Base-by-base conservation (phyloP, 1,139 yeast species). In the Sugiyamaella xylanicola region DNA sequence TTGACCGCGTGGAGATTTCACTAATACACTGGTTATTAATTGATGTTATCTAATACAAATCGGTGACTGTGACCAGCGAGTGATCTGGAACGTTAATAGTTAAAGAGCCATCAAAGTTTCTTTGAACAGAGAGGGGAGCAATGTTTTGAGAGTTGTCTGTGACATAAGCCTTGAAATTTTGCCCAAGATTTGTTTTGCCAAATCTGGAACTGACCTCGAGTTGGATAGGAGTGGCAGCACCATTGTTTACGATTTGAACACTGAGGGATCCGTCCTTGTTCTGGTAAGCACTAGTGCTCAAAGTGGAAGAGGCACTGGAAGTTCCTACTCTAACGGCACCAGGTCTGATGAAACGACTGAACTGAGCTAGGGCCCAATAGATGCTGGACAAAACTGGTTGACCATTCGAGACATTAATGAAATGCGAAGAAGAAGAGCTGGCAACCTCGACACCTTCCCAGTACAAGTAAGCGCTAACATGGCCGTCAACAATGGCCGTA, bases 271-370 rank as follows among this genome's bases (percentile, higher is more conserved):
- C 56, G 39, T 53, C 51, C 11, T n/a, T 25, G 25, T 53, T 53
- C 15, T 27, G 19, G 39, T 40, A 53, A 15, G 53, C 53, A 48
- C 50, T 42, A 27, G 47, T 44, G 16, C 32, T 41, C 15, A 53
- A 22, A 4, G 43, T 16, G 2, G 41, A 20, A 15, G 35, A 11
- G n/a, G 22, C n/a, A n/a, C 42, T 43, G 4, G 35, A 9, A 7
- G 52, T 41, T 35, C 37, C 53, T 20, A 53, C 25, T 32, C 56
- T 45, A 41, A 51, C 51, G 15, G 61, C 57, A 21, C 62, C 62
- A 19, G 61, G 59, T 42, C 61, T 55, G 25, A 59, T 51, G 43
- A 55, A 59, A 37, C 57, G 44, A 17, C 59, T 53, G 40, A 59
- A 59, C 19, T 59, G 61, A 5, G 60, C 62, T n/a, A 57, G 35